Evolutionary conservation across 345 rosid species (phyloP), one percentile per base, ranked within the genome.

Genomic region (Microthlaspi erraticum): DNA sequence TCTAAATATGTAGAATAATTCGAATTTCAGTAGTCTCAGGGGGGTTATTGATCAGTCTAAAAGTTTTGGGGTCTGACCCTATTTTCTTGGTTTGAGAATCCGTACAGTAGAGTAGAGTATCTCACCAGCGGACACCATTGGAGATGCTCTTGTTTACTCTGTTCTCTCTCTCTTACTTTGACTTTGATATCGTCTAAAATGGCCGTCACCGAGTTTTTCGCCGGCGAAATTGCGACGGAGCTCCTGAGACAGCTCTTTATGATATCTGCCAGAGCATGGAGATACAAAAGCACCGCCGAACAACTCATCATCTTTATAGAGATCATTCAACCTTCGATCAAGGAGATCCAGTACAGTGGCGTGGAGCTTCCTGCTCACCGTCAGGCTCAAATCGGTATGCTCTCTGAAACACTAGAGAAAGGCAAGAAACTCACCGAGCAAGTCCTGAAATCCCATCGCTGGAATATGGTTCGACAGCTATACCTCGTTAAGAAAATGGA

Each of bases 321-420:
- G 0, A 58, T 36, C 0, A 77, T 87, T 42, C 67, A 52, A 3
- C 90, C 92, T 7, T 83, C 81, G 16, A 77, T 90, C 77, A 69
- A 18, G 1, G 97, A 93, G 80, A 87, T 87, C 49, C 87, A 88
- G 36, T 86, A 57, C 78, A 71, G 93, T 60, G 98, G 96, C 76
- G 94, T 86, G 5, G 98, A 93, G 67, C 83, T 93, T 4, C 81
- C 92, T 7, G 48, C 78, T 10, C 0, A 29, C 11, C 97, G 98
- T 7, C 98, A 93, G 13, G n/a, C 19, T 54, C 93, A 88, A 50
- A 90, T 93, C 37, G 80, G 87, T 71, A 79, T 73, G 20, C 77
- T 93, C 43, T 56, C 74, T 0, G 82, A 65, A 14, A 75, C 81
- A 5, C 72, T 91, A 7, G 48, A 34, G 5, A 81, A 72, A 0